A percentile compares a stretch with the other conserved stretches of the same genome.
phyloP scores from a whole-genome alignment of 116 monocot species.

The Posidonia oceanica region DNA sequence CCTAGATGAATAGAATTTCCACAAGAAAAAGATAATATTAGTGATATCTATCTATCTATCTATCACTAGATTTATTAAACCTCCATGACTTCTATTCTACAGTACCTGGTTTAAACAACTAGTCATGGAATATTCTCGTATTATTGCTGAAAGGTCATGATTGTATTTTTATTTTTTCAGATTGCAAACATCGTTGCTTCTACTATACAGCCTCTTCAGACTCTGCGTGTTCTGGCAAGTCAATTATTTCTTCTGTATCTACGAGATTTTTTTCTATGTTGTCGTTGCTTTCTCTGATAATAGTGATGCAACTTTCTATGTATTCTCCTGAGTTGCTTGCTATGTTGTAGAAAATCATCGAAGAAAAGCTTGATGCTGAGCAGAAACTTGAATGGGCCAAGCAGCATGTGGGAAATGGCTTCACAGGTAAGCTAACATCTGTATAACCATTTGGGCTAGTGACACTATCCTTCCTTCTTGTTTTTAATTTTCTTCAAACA shows the following conservation, averaged over 20 bases:
- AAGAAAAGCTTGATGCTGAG: conserved; percentile 28
- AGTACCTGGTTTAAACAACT: no score
- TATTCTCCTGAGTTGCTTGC: neutral
- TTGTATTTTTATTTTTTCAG: conserved; percentile 7
- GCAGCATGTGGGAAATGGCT: conserved; percentile 31
- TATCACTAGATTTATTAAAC: no score
- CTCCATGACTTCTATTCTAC: no score
- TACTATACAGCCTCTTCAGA: conserved; percentile 59
- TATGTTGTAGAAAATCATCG: conserved; percentile 32
- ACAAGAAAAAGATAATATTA: no score
- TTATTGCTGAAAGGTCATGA: neutral
- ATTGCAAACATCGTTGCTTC: conserved; percentile 51
- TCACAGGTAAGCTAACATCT: conserved; percentile 25
- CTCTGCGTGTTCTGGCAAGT: conserved; percentile 32
- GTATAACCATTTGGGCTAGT: neutral
- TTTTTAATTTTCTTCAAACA: no score
- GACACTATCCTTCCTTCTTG: neutral
- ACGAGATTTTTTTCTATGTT: neutral
- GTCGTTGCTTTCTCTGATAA: neutral
- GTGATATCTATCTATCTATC: no score
- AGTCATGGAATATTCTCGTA: neutral
- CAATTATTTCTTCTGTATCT: neutral
- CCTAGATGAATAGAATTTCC: no score
- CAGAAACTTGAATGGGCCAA: conserved; percentile 39
- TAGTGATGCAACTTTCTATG: neutral